A percentile compares a stretch with the other conserved stretches of the same genome.
phyloP scores from a whole-genome alignment of 768 basidiomycete species.

The Dioszegia aurantiaca region DNA sequence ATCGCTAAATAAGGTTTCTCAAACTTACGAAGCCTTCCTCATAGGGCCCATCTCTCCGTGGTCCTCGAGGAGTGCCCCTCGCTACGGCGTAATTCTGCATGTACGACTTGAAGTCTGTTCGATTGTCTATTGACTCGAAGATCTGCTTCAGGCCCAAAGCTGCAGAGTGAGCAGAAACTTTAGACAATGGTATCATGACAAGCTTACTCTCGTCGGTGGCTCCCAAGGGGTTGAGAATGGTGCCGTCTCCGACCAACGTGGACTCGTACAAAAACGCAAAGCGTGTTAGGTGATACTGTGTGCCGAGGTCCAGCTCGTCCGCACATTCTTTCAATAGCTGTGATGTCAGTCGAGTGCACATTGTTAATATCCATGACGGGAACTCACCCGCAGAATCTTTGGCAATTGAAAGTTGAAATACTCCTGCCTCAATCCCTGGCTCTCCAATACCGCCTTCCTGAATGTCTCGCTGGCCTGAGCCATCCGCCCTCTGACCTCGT shows the following conservation, averaged over 20 bases:
- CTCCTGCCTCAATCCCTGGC: slow-evolving; percentile 86
- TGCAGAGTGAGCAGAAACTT: slow-evolving; percentile 33
- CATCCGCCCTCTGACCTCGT: slow-evolving; percentile 83
- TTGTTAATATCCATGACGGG: too few species aligned
- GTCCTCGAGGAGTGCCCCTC: slow-evolving; percentile 67
- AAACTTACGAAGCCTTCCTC: slow-evolving; percentile 93
- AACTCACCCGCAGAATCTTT: slow-evolving; percentile 79
- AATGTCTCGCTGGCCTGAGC: slow-evolving; percentile 82
- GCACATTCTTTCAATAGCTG: slow-evolving; percentile 89
- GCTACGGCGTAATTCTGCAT: slow-evolving; percentile 98
- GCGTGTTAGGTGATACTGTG: slow-evolving; percentile 91
- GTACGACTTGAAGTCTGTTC: slow-evolving; percentile 88
- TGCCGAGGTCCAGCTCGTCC: slow-evolving; percentile 95
- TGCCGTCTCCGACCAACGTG: slow-evolving; percentile 81
- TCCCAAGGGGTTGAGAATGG: slow-evolving; percentile 67
- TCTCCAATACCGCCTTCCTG: slow-evolving; percentile 82
- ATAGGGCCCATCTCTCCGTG: slow-evolving; percentile 78
- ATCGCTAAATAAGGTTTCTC: too few species aligned
- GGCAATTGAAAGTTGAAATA: slow-evolving; percentile 98
- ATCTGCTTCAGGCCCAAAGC: slow-evolving; percentile 76
- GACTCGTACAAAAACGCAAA: slow-evolving; percentile 94
- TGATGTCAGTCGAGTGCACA: too few species aligned
- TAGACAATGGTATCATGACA: neutral
- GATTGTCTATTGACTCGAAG: slow-evolving; percentile 88
- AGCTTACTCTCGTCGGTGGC: slow-evolving; percentile 46